phyloP scores from a whole-genome alignment of 2,329 filamentous ascomycete genomes.

The Thermomyces lanuginosus region DNA sequence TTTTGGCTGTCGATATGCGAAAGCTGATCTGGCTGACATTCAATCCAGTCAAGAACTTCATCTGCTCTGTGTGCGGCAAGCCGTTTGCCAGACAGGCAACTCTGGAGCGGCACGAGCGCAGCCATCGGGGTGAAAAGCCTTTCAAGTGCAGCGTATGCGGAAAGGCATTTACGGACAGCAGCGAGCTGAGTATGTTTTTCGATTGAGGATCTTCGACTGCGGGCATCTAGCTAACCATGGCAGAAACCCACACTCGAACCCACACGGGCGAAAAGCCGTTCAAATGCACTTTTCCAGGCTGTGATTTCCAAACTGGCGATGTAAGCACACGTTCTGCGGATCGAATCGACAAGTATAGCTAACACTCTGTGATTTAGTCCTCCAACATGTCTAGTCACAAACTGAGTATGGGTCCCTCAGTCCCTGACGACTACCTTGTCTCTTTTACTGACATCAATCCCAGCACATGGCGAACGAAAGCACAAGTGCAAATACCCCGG shows the following conservation, averaged over 20 bases:
- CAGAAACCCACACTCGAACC: constrained; percentile 28
- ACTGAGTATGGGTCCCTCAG: constrained; percentile 20
- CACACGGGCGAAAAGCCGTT: constrained; percentile 30
- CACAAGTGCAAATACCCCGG: constrained; percentile 25
- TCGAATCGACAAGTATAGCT: not conserved
- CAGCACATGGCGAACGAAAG: constrained; percentile 27
- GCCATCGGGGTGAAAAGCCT: constrained; percentile 29
- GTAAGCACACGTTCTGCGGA: constrained; percentile 13
- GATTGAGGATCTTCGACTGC: not conserved
- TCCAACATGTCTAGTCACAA: constrained; percentile 31
- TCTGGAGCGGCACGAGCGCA: constrained; percentile 28
- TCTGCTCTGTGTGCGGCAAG: constrained; percentile 26
- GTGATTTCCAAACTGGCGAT: constrained; percentile 28
- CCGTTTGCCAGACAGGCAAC: constrained; percentile 28
- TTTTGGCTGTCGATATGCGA: not conserved
- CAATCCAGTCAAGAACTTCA: constrained; percentile 25
- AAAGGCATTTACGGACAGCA: constrained; percentile 30
- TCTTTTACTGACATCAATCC: constrained; percentile 6
- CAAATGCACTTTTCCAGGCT: constrained; percentile 27
- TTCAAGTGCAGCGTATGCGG: constrained; percentile 26
- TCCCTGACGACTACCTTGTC: not conserved
- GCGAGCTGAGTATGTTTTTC: constrained; percentile 23
- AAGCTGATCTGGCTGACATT: constrained; percentile 2
- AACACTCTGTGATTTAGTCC: constrained; percentile 14
- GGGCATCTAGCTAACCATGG: constrained; percentile 10